Percentiles rank a stretch among this genome's conserved stretches.
These are phyloP conservation scores for Metarhizium humberi DNA, from an alignment of 2,329 filamentous ascomycete genomes.

Conservation along the genomic window DNA sequence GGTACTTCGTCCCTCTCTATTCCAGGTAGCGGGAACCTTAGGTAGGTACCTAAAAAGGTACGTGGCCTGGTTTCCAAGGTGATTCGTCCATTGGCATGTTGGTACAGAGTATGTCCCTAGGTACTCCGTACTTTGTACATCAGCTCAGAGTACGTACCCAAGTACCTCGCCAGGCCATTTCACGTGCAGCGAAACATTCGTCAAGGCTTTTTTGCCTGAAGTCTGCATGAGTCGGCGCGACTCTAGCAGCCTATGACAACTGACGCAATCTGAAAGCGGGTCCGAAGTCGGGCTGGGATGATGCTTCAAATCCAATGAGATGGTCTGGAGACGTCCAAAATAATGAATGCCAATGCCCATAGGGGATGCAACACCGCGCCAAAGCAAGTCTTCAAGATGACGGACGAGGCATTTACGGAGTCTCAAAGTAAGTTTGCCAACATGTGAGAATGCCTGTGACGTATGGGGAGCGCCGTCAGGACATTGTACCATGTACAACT, in stretches of 20 bases:
- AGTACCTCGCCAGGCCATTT: background rate
- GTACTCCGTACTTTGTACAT: background rate
- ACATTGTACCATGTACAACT: background rate
- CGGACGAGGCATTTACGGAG: conserved; percentile 11
- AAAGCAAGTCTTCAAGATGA: conserved; percentile 8
- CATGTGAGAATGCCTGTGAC: conserved; percentile 3
- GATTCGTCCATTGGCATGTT: no score
- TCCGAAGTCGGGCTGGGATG: conserved; percentile 4
- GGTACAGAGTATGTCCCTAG: background rate
- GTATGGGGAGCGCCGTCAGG: background rate
- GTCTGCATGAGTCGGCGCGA: background rate
- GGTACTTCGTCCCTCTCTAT: background rate
- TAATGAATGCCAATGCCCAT: conserved; percentile 4
- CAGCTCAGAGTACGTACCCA: background rate
- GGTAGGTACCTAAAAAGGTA: background rate
- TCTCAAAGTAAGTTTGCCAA: conserved; percentile 6
- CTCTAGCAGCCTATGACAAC: conserved; percentile 2
- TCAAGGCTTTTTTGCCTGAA: conserved; percentile 1
- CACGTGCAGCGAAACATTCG: background rate
- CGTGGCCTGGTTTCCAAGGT: no score
- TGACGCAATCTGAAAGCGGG: conserved; percentile 3
- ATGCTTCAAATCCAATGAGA: conserved; percentile 7
- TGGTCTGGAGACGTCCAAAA: conserved; percentile 2
- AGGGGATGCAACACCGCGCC: conserved; percentile 4
- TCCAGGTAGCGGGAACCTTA: background rate